Evolutionary conservation across 345 rosid genomes (phyloP).

Genomic region (Salix caprea): DNA sequence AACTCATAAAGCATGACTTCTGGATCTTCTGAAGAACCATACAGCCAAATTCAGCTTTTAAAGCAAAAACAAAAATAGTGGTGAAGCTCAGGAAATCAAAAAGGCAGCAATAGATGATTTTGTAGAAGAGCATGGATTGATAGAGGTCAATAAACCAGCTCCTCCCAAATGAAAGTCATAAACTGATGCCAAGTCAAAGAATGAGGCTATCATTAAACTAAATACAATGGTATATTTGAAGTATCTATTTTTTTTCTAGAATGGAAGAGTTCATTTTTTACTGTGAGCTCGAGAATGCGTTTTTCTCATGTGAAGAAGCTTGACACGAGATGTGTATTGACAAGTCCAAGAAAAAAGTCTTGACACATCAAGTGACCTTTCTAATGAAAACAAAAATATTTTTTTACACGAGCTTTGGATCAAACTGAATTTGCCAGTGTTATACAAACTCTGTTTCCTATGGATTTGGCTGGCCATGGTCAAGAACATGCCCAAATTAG

Average conservation of each 20-base stretch:
- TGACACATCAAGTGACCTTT: neutral
- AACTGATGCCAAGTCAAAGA: slow-evolving; percentile 73
- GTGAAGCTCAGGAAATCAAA: too few species aligned
- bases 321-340: neutral
- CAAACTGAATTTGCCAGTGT: neutral
- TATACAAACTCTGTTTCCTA: neutral
- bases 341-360: neutral
- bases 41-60: too few species aligned
- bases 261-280: too few species aligned
- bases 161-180: slow-evolving; percentile 68
- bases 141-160: slow-evolving; percentile 17
- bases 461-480: neutral
- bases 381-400: neutral
- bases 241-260: too few species aligned
- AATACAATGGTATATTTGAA: too few species aligned
- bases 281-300: too few species aligned
- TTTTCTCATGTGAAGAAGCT: neutral
- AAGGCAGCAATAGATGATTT: too few species aligned
- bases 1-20: too few species aligned
- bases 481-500: neutral
- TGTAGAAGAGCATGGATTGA: too few species aligned
- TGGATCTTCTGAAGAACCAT: too few species aligned
- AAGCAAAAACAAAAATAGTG: too few species aligned
- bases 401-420: neutral
- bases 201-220: slow-evolving; percentile 61